Conservation (phyloP, 106 monocot genomes). For the Vanilla planifolia region DNA sequence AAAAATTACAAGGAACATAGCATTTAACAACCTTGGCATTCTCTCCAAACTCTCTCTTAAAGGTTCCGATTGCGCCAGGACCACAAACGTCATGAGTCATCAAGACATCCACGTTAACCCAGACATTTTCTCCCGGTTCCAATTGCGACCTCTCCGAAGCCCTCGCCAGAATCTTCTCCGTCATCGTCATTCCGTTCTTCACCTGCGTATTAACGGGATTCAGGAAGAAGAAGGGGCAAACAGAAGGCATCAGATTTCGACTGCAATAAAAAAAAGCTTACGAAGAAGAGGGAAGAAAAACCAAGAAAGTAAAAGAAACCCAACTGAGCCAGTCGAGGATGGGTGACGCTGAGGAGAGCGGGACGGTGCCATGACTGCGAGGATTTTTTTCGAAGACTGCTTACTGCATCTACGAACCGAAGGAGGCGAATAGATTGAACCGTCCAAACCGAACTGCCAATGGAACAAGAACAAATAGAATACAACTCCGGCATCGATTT, state of each 20-base stretch:
- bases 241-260: not conserved
- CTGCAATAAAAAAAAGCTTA: not conserved
- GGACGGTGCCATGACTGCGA: conserved; percentile 58
- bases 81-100: conserved; percentile 91
- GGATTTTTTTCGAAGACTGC: conserved; percentile 18
- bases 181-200: conserved; percentile 88
- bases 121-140: conserved; percentile 79
- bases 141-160: conserved; percentile 58
- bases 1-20: not conserved
- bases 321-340: conserved; percentile 61
- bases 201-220: conserved; percentile 33
- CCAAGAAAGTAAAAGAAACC: conserved; percentile 8
- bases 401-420: conserved; percentile 18
- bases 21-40: conserved; percentile 57
- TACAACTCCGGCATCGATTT: not conserved
- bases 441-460: conserved; percentile 15
- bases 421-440: conserved; percentile 6
- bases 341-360: conserved; percentile 28
- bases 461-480: not conserved
- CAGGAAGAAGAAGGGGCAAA: not conserved
- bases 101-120: conserved; percentile 80
- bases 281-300: not conserved
- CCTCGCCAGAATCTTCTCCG: conserved; percentile 86
- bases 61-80: conserved; percentile 83
- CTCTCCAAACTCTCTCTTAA: conserved; percentile 89